Percentiles rank a stretch among this genome's conserved stretches.
phyloP scores from a whole-genome alignment of 345 rosid species.

The Limnanthes douglasii region DNA sequence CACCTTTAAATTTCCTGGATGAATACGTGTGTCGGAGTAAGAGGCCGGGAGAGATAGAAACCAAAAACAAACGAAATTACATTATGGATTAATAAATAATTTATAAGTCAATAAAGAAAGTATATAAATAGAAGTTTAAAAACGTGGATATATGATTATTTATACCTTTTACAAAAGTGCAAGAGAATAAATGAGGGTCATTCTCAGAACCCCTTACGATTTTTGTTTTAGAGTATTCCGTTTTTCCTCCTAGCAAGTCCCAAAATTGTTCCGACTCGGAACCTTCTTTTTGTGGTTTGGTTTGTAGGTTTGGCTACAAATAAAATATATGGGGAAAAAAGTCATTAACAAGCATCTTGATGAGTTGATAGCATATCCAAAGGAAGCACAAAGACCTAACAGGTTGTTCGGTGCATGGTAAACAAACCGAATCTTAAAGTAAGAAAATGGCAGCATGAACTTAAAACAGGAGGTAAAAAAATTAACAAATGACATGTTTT shows the following conservation, averaged over 20 bases:
- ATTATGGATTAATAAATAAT: too few relatives aligned
- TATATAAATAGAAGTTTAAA: slow-evolving; percentile 1
- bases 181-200: slow-evolving; percentile 87
- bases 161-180: slow-evolving; percentile 59
- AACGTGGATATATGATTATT: slow-evolving; percentile 2
- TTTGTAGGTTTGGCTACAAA: slow-evolving; percentile 73
- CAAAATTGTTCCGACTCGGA: slow-evolving; percentile 88
- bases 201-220: slow-evolving; percentile 54
- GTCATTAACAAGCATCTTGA: neutral
- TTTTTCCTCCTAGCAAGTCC: slow-evolving; percentile 80
- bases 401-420: too few relatives aligned
- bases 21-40: slow-evolving; percentile 7
- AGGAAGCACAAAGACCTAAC: too few relatives aligned
- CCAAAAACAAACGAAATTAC: slow-evolving; percentile 8
- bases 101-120: slow-evolving; percentile 6
- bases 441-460: too few relatives aligned
- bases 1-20: slow-evolving; percentile 78
- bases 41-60: neutral
- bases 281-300: slow-evolving; percentile 90
- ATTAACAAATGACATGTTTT: too few relatives aligned
- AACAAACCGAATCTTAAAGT: too few relatives aligned
- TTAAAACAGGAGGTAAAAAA: too few relatives aligned
- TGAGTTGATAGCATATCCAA: too few relatives aligned
- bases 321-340: slow-evolving; percentile 3
- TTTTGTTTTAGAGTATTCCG: slow-evolving; percentile 68